Evolutionary conservation across 805 yeast species (phyloP).

Genomic region (Starmerella floris): DNA sequence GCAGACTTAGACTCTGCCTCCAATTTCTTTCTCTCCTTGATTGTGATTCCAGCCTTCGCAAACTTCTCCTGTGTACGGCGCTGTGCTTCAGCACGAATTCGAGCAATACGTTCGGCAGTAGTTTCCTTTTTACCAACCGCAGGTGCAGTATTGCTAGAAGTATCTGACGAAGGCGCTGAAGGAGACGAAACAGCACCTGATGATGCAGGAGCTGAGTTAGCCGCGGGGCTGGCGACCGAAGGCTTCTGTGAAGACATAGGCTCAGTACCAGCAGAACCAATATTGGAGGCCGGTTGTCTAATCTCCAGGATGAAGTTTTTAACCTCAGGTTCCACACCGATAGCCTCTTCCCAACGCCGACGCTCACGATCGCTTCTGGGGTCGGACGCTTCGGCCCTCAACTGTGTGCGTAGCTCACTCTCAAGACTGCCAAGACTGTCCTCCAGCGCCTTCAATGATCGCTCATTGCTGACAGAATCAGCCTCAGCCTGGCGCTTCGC

Average conservation of each 20-base stretch:
- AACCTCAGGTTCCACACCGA: constrained; percentile 61
- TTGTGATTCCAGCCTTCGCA: constrained; percentile 22
- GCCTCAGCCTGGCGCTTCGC: constrained; percentile 39
- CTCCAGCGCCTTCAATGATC: constrained; percentile 58
- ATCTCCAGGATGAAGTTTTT: constrained; percentile 47
- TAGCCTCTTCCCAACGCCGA: constrained; percentile 69
- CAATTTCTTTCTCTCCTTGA: constrained; percentile 5
- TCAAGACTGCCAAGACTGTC: constrained; percentile 53
- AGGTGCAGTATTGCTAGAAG: neutral
- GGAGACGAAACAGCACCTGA: neutral
- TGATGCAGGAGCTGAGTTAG: neutral
- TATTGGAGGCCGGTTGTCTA: constrained; percentile 19
- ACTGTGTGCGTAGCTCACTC: constrained; percentile 35
- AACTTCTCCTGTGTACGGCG: constrained; percentile 22
- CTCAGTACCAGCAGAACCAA: neutral
- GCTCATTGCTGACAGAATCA: constrained; percentile 44
- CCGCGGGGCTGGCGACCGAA: neutral
- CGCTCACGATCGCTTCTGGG: constrained; percentile 34
- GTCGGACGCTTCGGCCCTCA: constrained; percentile 25
- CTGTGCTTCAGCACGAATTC: constrained; percentile 24
- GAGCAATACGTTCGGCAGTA: constrained; percentile 22
- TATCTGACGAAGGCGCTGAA: neutral
- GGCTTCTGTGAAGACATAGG: constrained; percentile 6
- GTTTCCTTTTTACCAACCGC: constrained; percentile 15
- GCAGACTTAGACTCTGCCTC: neutral